These are phyloP conservation scores for Penicillium chermesinum DNA, from an alignment of 495 filamentous ascomycete genomes.

Conservation along the genomic window DNA sequence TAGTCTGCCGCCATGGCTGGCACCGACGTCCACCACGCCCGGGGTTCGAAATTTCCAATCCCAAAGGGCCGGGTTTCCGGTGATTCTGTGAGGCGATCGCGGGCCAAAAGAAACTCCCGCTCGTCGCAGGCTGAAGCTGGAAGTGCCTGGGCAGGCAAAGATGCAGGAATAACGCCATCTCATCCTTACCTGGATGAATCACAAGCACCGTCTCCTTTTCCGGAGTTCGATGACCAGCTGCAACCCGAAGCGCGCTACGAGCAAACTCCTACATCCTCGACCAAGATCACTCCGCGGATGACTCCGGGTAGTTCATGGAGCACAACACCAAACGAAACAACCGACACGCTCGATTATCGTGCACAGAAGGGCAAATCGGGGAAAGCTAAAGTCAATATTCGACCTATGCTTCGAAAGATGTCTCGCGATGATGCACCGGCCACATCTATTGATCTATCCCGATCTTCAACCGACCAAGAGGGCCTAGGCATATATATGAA, in stretches of 20 bases:
- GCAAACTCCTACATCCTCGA: slow-evolving; percentile 8
- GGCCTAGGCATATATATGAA: slow-evolving; percentile 51
- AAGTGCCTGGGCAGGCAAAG: slow-evolving; percentile 5
- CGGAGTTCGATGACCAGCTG: slow-evolving; percentile 13
- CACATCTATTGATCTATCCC: slow-evolving; percentile 49
- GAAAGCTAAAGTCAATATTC: slow-evolving; percentile 45
- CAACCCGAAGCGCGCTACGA: slow-evolving; percentile 6
- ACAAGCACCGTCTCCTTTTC: slow-evolving; percentile 15
- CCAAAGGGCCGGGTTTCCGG: slow-evolving; percentile 10
- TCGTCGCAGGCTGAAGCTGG: slow-evolving; percentile 4
- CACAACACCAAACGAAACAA: slow-evolving; percentile 8
- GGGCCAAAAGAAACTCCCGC: slow-evolving; percentile 6
- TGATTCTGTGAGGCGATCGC: slow-evolving; percentile 10
- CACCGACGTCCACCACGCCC: slow-evolving; percentile 15
- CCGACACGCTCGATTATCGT: slow-evolving; percentile 20
- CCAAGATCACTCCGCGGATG: slow-evolving; percentile 6
- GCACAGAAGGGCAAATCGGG: slow-evolving; percentile 22
- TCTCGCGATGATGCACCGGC: slow-evolving; percentile 43
- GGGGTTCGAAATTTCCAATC: slow-evolving; percentile 17
- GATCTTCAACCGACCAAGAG: slow-evolving; percentile 52
- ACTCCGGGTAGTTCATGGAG: slow-evolving; percentile 13
- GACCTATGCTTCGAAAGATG: slow-evolving; percentile 53
- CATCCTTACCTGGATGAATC: slow-evolving; percentile 7
- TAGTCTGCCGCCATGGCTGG: slow-evolving; percentile 19
- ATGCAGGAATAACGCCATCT: slow-evolving; percentile 9